Percentiles rank a stretch among this genome's conserved stretches.
Conservation (phyloP, 164 flowering plant genomes). For the Vitis rotundifolia region DNA sequence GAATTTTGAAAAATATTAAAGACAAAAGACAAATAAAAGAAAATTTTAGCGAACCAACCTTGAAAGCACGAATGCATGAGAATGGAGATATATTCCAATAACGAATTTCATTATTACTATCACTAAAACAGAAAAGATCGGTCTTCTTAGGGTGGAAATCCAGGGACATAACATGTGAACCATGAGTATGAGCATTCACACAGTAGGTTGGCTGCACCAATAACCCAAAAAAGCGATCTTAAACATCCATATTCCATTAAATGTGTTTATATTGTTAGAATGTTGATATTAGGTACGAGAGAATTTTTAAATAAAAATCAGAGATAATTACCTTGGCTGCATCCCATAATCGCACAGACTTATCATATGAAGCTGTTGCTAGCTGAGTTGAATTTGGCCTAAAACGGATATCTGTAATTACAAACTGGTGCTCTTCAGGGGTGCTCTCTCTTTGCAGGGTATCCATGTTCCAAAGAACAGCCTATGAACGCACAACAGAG, state of each 20-base stretch:
- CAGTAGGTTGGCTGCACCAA: slow-evolving; percentile 75
- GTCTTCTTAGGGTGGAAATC: slow-evolving; percentile 94
- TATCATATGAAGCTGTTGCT: slow-evolving; percentile 86
- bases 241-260: neutral
- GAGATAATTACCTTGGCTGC: slow-evolving; percentile 67
- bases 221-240: slow-evolving; percentile 2
- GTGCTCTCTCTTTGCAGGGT: slow-evolving; percentile 70
- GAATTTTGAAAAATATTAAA: neutral
- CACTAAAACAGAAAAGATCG: slow-evolving; percentile 83
- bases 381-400: slow-evolving; percentile 89
- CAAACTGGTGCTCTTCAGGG: slow-evolving; percentile 61
- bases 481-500: slow-evolving; percentile 41
- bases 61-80: slow-evolving; percentile 52
- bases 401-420: slow-evolving; percentile 85
- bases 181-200: slow-evolving; percentile 52
- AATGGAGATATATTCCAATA: slow-evolving; percentile 64
- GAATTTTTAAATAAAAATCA: slow-evolving; percentile 1
- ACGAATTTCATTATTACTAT: slow-evolving; percentile 65
- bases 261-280: neutral
- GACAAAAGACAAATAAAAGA: neutral
- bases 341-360: slow-evolving; percentile 88
- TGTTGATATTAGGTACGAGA: neutral
- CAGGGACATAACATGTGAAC: slow-evolving; percentile 69
- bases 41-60: slow-evolving; percentile 42
- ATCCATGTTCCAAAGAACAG: slow-evolving; percentile 88